Evolutionary conservation across 1,284 basidiomycete species (phyloP).

Genomic region (Inonotus obliquus): DNA sequence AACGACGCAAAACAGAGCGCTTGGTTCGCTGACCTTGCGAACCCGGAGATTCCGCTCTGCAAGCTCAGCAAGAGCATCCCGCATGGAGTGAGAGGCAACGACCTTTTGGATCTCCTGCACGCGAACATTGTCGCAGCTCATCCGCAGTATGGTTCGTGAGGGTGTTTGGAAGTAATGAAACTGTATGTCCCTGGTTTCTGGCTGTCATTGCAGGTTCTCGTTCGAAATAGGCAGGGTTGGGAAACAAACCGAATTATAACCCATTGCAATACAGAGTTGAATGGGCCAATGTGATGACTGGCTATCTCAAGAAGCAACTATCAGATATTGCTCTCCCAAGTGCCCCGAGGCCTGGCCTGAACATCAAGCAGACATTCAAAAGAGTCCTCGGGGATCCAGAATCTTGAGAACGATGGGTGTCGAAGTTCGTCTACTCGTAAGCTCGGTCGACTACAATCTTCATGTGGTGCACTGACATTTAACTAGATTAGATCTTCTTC

Average conservation of each 20-base stretch:
- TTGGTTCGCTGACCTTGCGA: constrained; percentile 90
- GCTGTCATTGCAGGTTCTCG: constrained; percentile 3
- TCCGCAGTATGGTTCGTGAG: constrained; percentile 92
- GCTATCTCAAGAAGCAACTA: constrained; percentile 89
- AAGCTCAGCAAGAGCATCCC: constrained; percentile 90
- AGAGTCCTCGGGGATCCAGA: constrained; percentile 69
- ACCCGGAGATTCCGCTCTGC: constrained; percentile 81
- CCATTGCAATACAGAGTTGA: constrained; percentile 85
- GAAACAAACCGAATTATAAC: constrained; percentile 71
- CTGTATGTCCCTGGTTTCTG: constrained; percentile 40
- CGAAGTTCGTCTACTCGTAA: constrained; percentile 77
- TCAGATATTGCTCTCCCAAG: constrained; percentile 79
- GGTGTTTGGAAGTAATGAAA: constrained; percentile 91
- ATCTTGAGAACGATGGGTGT: constrained; percentile 71
- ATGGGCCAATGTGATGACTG: constrained; percentile 83
- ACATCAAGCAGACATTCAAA: constrained; percentile 76
- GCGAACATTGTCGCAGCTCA: constrained; percentile 77
- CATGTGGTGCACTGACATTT: neutral
- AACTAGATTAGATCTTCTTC: constrained; percentile 67
- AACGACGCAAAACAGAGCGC: constrained; percentile 85
- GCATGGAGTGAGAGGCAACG: constrained; percentile 89
- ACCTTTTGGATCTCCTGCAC: constrained; percentile 86
- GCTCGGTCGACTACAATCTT: constrained; percentile 17
- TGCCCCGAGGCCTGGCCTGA: constrained; percentile 67
- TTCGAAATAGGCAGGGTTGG: constrained; percentile 52